phyloP scores from a whole-genome alignment of 257 asterid genomes.

The Nicotiana benthamiana region DNA sequence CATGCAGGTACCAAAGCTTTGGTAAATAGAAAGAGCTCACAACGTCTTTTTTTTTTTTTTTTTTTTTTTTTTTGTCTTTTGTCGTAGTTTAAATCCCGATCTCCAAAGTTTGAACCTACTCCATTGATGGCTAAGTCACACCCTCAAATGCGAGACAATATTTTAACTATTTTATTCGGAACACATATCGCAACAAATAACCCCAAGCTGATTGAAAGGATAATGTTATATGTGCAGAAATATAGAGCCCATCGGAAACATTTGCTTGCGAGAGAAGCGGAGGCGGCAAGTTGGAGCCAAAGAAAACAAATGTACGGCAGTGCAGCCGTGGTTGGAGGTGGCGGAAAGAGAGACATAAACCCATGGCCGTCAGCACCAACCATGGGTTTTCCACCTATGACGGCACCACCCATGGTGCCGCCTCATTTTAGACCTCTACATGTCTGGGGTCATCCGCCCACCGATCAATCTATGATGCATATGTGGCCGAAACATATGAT shows the following conservation, averaged over 20 bases:
- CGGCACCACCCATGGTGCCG: conserved; percentile 20
- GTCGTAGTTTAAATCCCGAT: too few species aligned
- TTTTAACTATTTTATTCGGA: too few species aligned
- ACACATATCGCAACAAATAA: too few species aligned
- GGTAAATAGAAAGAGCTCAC: too few species aligned
- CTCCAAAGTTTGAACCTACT: too few species aligned
- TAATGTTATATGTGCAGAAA: conserved; percentile 37
- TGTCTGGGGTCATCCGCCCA: conserved; percentile 92
- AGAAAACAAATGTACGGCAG: conserved; percentile 45
- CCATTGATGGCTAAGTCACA: too few species aligned
- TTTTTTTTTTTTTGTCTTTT: too few species aligned
- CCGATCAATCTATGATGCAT: conserved; percentile 64
- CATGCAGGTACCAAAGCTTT: too few species aligned
- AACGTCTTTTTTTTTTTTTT: too few species aligned
- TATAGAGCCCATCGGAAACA: conserved; percentile 77
- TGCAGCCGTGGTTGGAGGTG: background rate
- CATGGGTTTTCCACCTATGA: conserved; percentile 43
- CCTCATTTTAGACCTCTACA: conserved; percentile 70
- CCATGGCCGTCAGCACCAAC: conserved; percentile 63
- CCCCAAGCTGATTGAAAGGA: too few species aligned
- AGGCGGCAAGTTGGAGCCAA: conserved; percentile 61
- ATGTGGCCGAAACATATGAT: conserved; percentile 56
- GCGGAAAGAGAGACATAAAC: conserved; percentile 38
- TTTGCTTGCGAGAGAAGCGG: conserved; percentile 66
- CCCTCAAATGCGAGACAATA: too few species aligned